Conservation (phyloP, 2,329 filamentous ascomycete genomes). For the Aquanectria penicillioides region DNA sequence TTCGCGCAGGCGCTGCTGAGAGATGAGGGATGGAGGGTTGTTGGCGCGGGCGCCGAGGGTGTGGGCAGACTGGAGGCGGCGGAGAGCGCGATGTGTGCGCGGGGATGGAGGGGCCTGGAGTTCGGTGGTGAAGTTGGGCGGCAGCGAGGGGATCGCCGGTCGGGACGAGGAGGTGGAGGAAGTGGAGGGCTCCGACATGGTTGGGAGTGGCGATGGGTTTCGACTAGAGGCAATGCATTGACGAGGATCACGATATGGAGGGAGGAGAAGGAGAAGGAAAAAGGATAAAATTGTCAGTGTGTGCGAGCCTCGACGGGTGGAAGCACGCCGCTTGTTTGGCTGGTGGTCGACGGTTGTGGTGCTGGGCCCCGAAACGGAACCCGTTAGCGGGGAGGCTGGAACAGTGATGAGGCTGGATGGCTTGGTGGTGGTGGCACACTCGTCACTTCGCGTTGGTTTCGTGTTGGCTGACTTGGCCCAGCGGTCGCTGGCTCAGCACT, state of each 20-base stretch:
- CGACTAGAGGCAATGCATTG: constrained; percentile 10
- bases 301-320: not conserved
- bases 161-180: constrained; percentile 28
- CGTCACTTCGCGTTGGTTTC: constrained; percentile 37
- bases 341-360: constrained; percentile 5
- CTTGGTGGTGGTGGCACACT: constrained; percentile 9
- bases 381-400: constrained; percentile 28
- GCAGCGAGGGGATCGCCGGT: constrained; percentile 36
- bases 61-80: constrained; percentile 81
- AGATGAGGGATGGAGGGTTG: constrained; percentile 65
- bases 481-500: not conserved
- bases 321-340: constrained; percentile 5
- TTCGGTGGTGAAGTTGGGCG: constrained; percentile 50
- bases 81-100: constrained; percentile 72
- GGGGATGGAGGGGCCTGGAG: constrained; percentile 68
- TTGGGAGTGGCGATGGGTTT: constrained; percentile 18
- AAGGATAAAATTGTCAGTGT: not conserved
- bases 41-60: constrained; percentile 67
- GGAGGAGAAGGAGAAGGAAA: not conserved
- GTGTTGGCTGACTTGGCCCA: constrained; percentile 25
- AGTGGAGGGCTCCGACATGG: constrained; percentile 33
- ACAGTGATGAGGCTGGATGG: constrained; percentile 21
- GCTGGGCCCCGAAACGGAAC: constrained; percentile 10
- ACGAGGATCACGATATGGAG: not conserved
- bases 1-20: constrained; percentile 68